Base-by-base conservation (phyloP, 2,329 filamentous ascomycete genomes). In the Fusarium heterosporum region DNA sequence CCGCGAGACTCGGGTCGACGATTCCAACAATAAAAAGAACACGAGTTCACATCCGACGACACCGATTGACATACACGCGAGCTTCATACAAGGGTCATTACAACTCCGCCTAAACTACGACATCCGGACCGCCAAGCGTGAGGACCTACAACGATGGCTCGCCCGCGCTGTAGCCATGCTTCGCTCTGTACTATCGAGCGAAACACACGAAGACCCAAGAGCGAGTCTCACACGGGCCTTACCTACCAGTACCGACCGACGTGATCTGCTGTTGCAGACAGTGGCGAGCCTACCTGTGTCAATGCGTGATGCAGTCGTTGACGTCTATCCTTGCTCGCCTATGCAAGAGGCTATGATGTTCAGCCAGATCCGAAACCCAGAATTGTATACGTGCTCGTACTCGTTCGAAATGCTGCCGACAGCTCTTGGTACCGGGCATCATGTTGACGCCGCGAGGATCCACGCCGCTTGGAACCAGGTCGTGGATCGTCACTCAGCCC, bases 341-440 rank as follows among this genome's bases (percentile, higher is more conserved):
- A 49, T 49, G 46, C 46, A 49, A 49, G 46, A 49, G 34, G 46
- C 46, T 49, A 49, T 49, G 46, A 49, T 49, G 34, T 49, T 49
- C 46, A 49, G 46, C 46, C 46, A 49, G 34, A 49, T 49, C 46
- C 46, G 46, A 49, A 29, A 49, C 46, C 46, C 46, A 49, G 46
- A 32, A 49, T 39, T 49, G 46, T 49, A 49, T 32, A 26, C 14
- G 34, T 49, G 46, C 34, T 49, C 34, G 46, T 49, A 49, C 46
- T 49, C 46, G 32, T 49, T 49, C 46, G 46, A 49, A 49, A 49
- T 49, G 46, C 46, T 49, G 25, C 39, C 46, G 46, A 49, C 46
- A 49, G 46, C 34, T 49, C 46, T 49, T 49, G 46, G 46, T 32
- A 49, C 46, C n/a, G 46, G 46, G 46, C 46, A 49, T 49, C 46